Base-by-base conservation (phyloP, 805 yeast genomes). In the Yamadazyma philogaea region DNA sequence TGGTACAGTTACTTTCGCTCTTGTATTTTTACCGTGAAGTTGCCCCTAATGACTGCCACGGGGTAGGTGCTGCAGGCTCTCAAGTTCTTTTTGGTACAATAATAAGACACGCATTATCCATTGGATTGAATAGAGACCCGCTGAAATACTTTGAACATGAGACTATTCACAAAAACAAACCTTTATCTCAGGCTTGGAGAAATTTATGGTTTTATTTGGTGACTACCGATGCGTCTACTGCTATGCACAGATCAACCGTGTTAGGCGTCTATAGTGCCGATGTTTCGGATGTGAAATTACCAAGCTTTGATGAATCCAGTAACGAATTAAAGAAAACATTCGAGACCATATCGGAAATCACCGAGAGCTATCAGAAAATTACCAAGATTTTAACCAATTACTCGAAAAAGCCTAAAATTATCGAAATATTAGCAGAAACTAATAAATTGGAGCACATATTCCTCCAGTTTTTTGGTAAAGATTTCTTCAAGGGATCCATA, bases 81-180 rank as follows among this genome's bases (percentile, higher is more conserved):
- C 68, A 65, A 37, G 56, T 66, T 12, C 53, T 68, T 17, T 59
- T 69, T 37, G 72, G 73, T 0, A 56, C 62, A 2, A 60, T 63
- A 6, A 54, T 66, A 8, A 59, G 55, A 22, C 74, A 68, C 40
- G 72, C 75, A 0, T 39, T 65, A 33, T 57, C 71, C 3, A 66
- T 68, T 33, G 74, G 75, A 0, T 52, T 68, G 33, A 61, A 69
- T 46, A 51, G 74, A 10, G 74, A 70, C 44, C 74, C 75, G 1
- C 50, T 58, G 11, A 51, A 43, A 30, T 68, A 59, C 42, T 42
- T 43, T 7, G 50, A 64, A 5, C 66, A 63, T 41, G 62, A 57
- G 18, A 42, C 57, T 16, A 64, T 70, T 18, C 50, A 54, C 35
- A 64, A 61, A 22, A 55, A 59, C 12, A 55, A 55, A 17, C 33